Evolutionary conservation across 352 stramenopile species (phyloP), one percentile per base, ranked within the genome.

Genomic region (Peronospora farinosa): DNA sequence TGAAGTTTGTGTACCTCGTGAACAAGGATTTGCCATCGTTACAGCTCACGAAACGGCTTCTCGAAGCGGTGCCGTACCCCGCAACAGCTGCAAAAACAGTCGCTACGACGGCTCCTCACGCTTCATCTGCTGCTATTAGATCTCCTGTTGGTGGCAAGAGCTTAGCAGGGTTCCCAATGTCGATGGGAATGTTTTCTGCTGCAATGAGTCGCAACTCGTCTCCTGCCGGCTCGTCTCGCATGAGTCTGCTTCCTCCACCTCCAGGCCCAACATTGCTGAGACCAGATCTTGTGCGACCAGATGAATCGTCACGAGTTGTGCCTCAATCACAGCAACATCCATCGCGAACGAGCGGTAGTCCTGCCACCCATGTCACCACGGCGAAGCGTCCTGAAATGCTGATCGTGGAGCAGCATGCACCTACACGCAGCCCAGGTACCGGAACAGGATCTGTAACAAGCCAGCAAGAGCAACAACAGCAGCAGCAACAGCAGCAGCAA

Each of bases 1-100:
- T 92, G 54, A 89, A 89, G 47, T 92, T 92, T 40, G 82, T 92
- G 16, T 92, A 92, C 60, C 55, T 91, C 12, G 79, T 92, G n/a
- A 92, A 92, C 57, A 90, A 89, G 46, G 78, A 91, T 36, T 53
- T 85, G 35, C 68, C 79, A 47, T 74, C 77, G 13, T 69, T 77
- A 12, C 76, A 87, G 42, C 78, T 92, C 39, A 88, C 82, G 23
- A 84, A 84, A 59, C 78, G 80, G 15, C 57, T 92, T 43, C 60
- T 90, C 36, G 79, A 90, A 64, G 67, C 82, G 23, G 74, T 89
- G 23, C 72, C 75, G 27, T 72, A 70, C 15, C 72, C 66, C 1
- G 49, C 27, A 39, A 53, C 25, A 44, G 70, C 55, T 62, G 60
- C 40, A 41, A 74, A 57, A 52, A 58, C 23, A 32, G 72, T 49